Percentiles rank a stretch among this genome's conserved stretches.
Evolutionary conservation across 257 asterid species (phyloP).

Genomic region (Ilex aquifolium): DNA sequence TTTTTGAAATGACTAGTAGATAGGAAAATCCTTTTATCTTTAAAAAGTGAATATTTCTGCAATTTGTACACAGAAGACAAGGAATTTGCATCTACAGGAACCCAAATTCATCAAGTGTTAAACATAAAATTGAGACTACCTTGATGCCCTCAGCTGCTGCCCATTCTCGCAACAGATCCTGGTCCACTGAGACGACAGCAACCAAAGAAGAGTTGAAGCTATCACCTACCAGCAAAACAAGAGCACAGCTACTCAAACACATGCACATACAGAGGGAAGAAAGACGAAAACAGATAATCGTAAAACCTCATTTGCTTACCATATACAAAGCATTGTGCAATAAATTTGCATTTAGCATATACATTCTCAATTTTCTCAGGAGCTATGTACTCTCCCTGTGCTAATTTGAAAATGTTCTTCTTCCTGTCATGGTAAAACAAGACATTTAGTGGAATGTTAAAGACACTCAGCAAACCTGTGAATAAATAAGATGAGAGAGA

Average conservation of each 20-base stretch:
- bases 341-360: conserved; percentile 84
- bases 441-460: not conserved
- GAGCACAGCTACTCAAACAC: conserved; percentile 16
- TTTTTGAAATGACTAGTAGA: too few relatives aligned
- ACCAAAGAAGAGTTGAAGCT: conserved; percentile 85
- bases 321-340: conserved; percentile 83
- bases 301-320: conserved; percentile 41
- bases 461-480: not conserved
- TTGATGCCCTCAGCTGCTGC: conserved; percentile 78
- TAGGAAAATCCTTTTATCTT: too few relatives aligned
- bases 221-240: conserved; percentile 48
- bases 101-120: too few relatives aligned
- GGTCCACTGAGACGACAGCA: conserved; percentile 75
- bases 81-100: too few relatives aligned
- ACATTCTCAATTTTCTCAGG: conserved; percentile 95
- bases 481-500: not conserved
- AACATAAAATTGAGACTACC: conserved; percentile 30
- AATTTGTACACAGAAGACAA: too few relatives aligned
- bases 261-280: conserved; percentile 1
- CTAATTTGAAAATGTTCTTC: conserved; percentile 90
- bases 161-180: conserved; percentile 77
- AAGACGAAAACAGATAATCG: not conserved
- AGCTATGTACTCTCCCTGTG: conserved; percentile 97
- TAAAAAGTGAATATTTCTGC: too few relatives aligned
- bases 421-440: conserved; percentile 51